These are phyloP conservation scores for Macrolepiota dolichaula DNA, from an alignment of 768 basidiomycete species.

Conservation along the genomic window DNA sequence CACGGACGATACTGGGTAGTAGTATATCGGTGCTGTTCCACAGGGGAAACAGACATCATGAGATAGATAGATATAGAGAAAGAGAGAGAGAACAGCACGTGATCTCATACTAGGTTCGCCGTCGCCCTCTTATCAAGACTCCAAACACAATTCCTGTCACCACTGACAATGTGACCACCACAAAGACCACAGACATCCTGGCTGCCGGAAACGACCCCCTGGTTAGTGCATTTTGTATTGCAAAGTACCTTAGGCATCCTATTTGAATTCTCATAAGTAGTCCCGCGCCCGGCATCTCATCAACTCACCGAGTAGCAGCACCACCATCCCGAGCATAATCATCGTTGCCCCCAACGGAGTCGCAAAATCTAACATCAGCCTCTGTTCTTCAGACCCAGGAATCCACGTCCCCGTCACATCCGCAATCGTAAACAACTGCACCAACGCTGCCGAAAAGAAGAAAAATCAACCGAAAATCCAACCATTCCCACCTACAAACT, in stretches of 20 bases:
- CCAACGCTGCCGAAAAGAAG: slow-evolving; percentile 10
- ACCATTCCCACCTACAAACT: slow-evolving; percentile 15
- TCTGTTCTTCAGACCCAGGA: not conserved
- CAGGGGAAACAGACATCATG: not conserved
- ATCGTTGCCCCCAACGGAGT: slow-evolving; percentile 13
- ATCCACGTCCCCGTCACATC: slow-evolving; percentile 2
- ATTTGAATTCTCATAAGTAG: not conserved
- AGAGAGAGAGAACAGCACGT: not conserved
- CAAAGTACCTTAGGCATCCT: slow-evolving; percentile 15
- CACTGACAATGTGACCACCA: not conserved
- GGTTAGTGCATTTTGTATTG: slow-evolving; percentile 12
- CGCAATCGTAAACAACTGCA: slow-evolving; percentile 16
- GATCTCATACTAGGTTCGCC: not conserved
- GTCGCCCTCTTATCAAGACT: not conserved
- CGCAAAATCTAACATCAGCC: slow-evolving; percentile 5
- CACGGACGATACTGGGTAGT: too few relatives aligned
- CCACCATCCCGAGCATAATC: slow-evolving; percentile 3
- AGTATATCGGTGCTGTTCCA: not conserved
- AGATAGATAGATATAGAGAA: too few relatives aligned
- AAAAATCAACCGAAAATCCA: not conserved
- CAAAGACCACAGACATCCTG: slow-evolving; percentile 3
- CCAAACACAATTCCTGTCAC: not conserved
- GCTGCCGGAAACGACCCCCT: slow-evolving; percentile 11
- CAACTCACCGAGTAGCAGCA: slow-evolving; percentile 12
- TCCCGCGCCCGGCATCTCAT: not conserved